Conservation (phyloP, 2,329 filamentous ascomycete genomes). For the Aspergillus ibericus region DNA sequence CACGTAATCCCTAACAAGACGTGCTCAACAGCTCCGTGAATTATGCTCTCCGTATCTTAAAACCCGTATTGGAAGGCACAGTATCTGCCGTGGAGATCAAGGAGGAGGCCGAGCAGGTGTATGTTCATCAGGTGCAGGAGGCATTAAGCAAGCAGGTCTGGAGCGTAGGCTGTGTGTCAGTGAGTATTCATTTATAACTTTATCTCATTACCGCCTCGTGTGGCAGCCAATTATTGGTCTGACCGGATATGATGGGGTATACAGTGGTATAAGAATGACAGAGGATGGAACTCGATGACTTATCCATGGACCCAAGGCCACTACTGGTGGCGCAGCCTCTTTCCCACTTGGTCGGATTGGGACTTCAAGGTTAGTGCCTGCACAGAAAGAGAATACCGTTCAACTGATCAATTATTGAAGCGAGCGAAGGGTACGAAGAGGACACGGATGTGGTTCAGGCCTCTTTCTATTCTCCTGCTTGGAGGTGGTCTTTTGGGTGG, state of each 20-base stretch:
- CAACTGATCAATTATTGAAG: background rate
- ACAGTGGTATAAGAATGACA: conserved; percentile 28
- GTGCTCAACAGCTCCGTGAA: conserved; percentile 47
- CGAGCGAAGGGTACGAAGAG: too few relatives aligned
- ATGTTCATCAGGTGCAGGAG: conserved; percentile 45
- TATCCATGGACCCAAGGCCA: conserved; percentile 31
- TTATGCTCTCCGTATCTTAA: conserved; percentile 59
- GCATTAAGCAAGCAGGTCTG: conserved; percentile 49
- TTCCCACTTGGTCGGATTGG: conserved; percentile 30
- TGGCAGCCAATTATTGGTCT: too few relatives aligned
- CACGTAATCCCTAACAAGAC: too few relatives aligned
- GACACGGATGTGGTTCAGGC: too few relatives aligned
- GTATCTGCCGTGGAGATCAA: conserved; percentile 48
- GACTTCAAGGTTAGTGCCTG: conserved; percentile 7
- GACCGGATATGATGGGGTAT: background rate
- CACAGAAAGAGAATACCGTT: too few relatives aligned
- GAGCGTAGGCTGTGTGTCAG: conserved; percentile 38
- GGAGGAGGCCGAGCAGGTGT: conserved; percentile 46
- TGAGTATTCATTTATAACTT: background rate
- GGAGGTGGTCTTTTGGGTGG: too few relatives aligned
- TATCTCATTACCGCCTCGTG: too few relatives aligned
- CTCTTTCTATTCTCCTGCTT: background rate
- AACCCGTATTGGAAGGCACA: conserved; percentile 50
- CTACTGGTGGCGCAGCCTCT: conserved; percentile 30
- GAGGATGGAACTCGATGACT: conserved; percentile 28